These are phyloP conservation scores for Phytophthora hibernalis DNA, from an alignment of 352 stramenopile species.

Conservation along the genomic window DNA sequence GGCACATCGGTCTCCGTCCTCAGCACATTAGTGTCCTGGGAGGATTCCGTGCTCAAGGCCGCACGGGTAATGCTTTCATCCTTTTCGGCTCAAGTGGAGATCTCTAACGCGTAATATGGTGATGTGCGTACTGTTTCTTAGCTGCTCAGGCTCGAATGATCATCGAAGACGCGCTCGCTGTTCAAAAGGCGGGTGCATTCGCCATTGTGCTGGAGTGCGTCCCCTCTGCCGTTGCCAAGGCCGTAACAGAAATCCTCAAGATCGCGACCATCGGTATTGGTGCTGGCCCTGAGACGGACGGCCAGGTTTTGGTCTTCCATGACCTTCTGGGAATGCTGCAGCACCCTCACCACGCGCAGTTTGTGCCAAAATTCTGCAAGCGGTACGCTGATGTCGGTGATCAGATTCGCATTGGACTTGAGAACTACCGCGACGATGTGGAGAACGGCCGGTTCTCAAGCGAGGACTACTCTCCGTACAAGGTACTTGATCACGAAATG, in stretches of 20 bases:
- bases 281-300: constrained; percentile 92
- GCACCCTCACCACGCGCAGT: constrained; percentile 96
- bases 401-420: constrained; percentile 92
- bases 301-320: constrained; percentile 98
- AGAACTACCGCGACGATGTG: constrained; percentile 97
- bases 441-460: constrained; percentile 95
- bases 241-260: constrained; percentile 94
- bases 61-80: constrained; percentile 78
- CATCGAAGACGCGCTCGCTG: constrained; percentile 96
- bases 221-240: constrained; percentile 89
- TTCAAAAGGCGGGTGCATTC: constrained; percentile 97
- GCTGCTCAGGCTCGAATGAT: constrained; percentile 88
- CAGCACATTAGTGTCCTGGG: constrained; percentile 96
- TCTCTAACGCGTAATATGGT: not conserved
- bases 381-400: constrained; percentile 96
- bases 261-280: constrained; percentile 99
- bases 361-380: constrained; percentile 99
- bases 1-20: constrained; percentile 97
- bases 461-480: constrained; percentile 96
- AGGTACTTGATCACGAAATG: constrained; percentile 45
- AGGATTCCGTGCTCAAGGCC: constrained; percentile 96
- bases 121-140: constrained; percentile 21
- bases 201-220: constrained; percentile 91
- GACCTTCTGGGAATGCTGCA: constrained; percentile 98
- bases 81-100: too few species aligned